These are phyloP conservation scores for Trametes cingulata DNA, from an alignment of 768 basidiomycete species.

Conservation along the genomic window DNA sequence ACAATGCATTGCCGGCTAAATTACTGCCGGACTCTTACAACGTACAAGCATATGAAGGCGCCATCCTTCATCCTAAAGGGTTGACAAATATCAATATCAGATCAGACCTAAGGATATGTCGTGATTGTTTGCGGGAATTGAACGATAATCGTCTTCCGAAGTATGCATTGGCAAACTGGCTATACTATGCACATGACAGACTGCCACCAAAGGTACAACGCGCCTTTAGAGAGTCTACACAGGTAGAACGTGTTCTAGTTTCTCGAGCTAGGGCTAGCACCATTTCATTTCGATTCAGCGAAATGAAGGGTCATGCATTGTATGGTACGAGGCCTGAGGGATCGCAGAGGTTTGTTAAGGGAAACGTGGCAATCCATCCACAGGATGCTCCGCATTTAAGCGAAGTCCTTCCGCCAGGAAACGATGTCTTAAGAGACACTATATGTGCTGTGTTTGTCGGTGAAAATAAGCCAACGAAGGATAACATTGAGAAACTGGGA, in stretches of 20 bases:
- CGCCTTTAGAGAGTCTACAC: neutral
- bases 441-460: too few relatives aligned
- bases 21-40: too few relatives aligned
- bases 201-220: neutral
- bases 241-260: neutral
- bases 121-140: neutral
- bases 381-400: neutral
- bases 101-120: too few relatives aligned
- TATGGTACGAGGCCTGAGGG: neutral
- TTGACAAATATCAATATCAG: too few relatives aligned
- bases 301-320: neutral
- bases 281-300: neutral
- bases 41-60: too few relatives aligned
- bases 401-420: neutral
- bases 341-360: neutral
- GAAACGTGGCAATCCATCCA: neutral
- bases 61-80: too few relatives aligned
- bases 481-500: neutral
- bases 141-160: neutral
- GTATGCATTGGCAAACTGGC: neutral
- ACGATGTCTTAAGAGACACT: neutral
- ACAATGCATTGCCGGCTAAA: too few relatives aligned
- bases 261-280: neutral
- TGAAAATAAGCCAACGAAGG: neutral
- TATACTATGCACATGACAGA: neutral